Base-by-base conservation (phyloP, 257 asterid species). In the Osmanthus fragrans region DNA sequence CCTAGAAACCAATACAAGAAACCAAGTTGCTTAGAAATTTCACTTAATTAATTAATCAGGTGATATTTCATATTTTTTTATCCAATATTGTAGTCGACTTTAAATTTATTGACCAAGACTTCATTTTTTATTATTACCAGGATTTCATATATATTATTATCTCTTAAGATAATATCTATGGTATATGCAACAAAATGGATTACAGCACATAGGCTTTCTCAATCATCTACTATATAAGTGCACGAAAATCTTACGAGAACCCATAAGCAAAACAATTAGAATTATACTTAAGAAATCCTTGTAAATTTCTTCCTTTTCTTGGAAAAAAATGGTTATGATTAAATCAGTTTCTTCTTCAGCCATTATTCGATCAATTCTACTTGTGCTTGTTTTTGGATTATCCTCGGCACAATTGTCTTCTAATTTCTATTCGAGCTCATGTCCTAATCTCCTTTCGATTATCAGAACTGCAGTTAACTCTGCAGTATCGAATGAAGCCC, bases 341-440 rank as follows among this genome's bases (percentile, higher is more conserved):
- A 9, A 58, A 58, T 58, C 74, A 0, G 32, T 12, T 13, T 5
- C 10, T 42, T 45, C 69, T n/a, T 63, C 69, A 63, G 19, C 36
- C 10, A 63, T 63, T 40, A 40, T 45, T 73, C 79, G 70, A 58
- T 68, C 80, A 72, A 39, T 82, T 63, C 32, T 86, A 3, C 23
- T 83, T 73, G 69, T 84, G 42, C 73, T 88, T 45, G 27, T 86
- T 9, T 3, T 85, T 60, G 84, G 89, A 84, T 72, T 69, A 18
- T 29, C 80, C 76, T 81, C 83, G 15, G 91, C 87, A 29, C 97
- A 92, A 16, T 65, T 88, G 51, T 87, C 92, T 12, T 21, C 92
- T 0, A 86, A 82, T 54, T 91, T 91, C 80, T 91, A 91, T 74
- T n/a, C 80, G 18, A 29, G 83, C 3, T 82, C 94, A 3, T 90